Percentiles rank a stretch among this genome's conserved stretches.
Evolutionary conservation across 148 eudicot species (phyloP).

Genomic region (Fagopyrum tataricum): DNA sequence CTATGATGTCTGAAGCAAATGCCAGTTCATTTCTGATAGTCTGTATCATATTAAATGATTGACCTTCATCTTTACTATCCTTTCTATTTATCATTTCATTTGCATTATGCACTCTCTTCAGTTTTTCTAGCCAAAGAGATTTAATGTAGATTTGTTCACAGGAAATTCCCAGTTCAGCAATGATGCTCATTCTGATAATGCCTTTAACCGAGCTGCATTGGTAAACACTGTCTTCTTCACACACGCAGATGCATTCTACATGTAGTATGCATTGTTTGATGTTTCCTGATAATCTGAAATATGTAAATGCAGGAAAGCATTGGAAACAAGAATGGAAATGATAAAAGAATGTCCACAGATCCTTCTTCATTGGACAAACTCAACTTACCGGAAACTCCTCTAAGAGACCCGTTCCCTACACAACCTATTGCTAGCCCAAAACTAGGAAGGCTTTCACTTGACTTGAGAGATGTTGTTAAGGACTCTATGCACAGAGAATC

Average conservation of each 20-base stretch:
- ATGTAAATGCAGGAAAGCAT: constrained; percentile 46
- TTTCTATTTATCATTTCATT: not conserved
- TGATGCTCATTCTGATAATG: not conserved
- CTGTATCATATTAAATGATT: not conserved
- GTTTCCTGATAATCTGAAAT: constrained; percentile 14
- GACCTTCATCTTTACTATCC: not conserved
- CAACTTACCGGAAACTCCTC: constrained; percentile 60
- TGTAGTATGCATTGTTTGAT: not conserved
- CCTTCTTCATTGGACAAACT: constrained; percentile 47
- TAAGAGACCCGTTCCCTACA: constrained; percentile 44
- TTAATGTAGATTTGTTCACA: not conserved
- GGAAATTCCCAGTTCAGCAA: not conserved
- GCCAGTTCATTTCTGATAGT: not conserved
- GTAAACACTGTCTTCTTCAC: not conserved
- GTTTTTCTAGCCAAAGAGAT: not conserved
- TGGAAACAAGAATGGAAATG: constrained; percentile 38
- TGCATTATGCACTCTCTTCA: not conserved
- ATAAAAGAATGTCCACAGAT: constrained; percentile 54
- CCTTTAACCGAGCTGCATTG: not conserved
- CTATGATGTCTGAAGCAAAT: too few relatives aligned
- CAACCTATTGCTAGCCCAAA: constrained; percentile 48
- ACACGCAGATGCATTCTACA: not conserved
- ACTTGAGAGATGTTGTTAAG: constrained; percentile 69
- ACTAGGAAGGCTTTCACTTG: constrained; percentile 43
- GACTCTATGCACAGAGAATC: constrained; percentile 65